Evolutionary conservation across 495 filamentous ascomycete species (phyloP).

Genomic region (Chaetomium cochliodes): DNA sequence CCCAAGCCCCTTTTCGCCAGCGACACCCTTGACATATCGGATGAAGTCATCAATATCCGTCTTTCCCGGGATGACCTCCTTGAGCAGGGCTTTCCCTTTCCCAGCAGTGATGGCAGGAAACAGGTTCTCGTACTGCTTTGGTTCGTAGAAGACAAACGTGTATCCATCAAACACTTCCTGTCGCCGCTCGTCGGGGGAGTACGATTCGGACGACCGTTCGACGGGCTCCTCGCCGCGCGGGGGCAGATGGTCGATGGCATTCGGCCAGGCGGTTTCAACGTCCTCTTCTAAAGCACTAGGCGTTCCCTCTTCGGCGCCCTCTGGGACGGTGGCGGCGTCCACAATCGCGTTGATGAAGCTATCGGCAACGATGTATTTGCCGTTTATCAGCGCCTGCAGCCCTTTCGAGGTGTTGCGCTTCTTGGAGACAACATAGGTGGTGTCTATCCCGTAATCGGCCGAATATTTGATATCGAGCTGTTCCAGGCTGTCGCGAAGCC

Average conservation of each 20-base stretch:
- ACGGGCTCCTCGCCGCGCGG: constrained; percentile 71
- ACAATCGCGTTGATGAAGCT: constrained; percentile 67
- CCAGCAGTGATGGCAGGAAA: constrained; percentile 71
- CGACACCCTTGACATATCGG: constrained; percentile 69
- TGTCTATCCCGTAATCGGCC: constrained; percentile 65
- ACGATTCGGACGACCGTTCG: constrained; percentile 59
- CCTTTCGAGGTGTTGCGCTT: constrained; percentile 88
- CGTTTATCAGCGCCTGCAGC: constrained; percentile 84
- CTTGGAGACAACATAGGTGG: constrained; percentile 83
- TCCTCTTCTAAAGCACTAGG: constrained; percentile 74
- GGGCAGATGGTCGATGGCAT: constrained; percentile 67
- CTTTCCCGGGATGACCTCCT: constrained; percentile 57
- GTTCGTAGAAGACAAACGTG: constrained; percentile 83
- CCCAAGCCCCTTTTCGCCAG: constrained; percentile 67
- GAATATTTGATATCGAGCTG: constrained; percentile 84
- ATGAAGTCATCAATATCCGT: constrained; percentile 77
- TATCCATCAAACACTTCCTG: constrained; percentile 78
- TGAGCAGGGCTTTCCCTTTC: constrained; percentile 75
- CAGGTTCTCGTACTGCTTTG: constrained; percentile 74
- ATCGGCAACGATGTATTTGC: constrained; percentile 74
- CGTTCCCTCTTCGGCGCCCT: constrained; percentile 54
- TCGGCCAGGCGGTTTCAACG: constrained; percentile 80
- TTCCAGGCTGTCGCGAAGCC: constrained; percentile 64
- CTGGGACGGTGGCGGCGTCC: constrained; percentile 60
- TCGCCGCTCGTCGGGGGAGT: constrained; percentile 65